A percentile compares a stretch with the other conserved stretches of the same genome.
Conservation (phyloP, 73 alveolate species). For the Uronychia setigera region DNA sequence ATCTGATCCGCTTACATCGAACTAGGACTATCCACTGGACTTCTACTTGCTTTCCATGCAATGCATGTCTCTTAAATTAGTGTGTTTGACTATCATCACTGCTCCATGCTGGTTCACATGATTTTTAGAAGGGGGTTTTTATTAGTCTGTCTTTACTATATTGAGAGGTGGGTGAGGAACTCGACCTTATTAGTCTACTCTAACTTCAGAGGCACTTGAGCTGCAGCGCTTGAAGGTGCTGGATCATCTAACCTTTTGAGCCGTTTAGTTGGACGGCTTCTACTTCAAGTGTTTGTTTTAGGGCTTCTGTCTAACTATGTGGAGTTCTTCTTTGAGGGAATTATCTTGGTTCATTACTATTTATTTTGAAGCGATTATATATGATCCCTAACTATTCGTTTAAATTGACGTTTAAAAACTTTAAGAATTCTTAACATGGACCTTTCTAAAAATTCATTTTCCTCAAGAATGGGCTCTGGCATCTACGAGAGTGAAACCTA, state of each 20-base stretch:
- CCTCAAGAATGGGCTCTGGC: constrained; percentile 16
- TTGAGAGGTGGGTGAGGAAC: neutral
- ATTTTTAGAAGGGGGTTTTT: neutral
- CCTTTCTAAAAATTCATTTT: neutral
- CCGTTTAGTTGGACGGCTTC: neutral
- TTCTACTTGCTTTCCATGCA: neutral
- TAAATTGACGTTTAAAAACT: neutral
- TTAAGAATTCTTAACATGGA: neutral
- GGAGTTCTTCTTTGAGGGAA: neutral
- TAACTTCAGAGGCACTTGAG: neutral
- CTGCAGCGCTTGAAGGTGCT: constrained; percentile 1
- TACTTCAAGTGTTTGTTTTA: neutral
- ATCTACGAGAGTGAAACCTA: constrained; percentile 45
- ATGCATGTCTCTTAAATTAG: neutral
- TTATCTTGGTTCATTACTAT: neutral
- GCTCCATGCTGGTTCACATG: neutral
- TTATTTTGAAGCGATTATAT: neutral
- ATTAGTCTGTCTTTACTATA: neutral
- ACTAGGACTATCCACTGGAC: too few relatives aligned
- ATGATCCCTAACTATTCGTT: neutral
- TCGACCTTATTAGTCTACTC: neutral
- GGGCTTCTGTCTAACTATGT: neutral
- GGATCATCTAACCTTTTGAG: neutral
- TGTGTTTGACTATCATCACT: neutral
- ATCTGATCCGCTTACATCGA: too few relatives aligned